Evolutionary conservation across 129 eudicot genomes (phyloP).

Genomic region (Pittosporum tobira): DNA sequence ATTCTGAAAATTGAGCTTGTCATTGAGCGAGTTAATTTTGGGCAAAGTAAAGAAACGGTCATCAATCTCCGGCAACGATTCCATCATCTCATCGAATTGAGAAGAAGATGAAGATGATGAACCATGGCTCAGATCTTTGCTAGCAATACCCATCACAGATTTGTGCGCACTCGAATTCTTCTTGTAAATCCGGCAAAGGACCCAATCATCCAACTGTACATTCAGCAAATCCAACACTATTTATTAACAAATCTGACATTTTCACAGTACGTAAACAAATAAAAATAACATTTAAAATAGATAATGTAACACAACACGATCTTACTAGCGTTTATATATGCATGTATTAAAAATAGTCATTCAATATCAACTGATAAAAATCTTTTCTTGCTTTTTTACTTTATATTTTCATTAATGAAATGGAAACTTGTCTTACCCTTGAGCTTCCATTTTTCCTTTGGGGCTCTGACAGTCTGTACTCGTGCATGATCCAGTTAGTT

Average conservation of each 20-base stretch:
- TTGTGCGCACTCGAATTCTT: slow-evolving; percentile 74
- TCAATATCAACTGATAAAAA: too few species aligned
- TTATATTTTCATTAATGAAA: too few species aligned
- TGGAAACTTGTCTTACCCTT: slow-evolving; percentile 28
- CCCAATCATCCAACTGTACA: slow-evolving; percentile 90
- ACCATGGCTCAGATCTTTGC: slow-evolving; percentile 66
- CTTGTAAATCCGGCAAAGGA: slow-evolving; percentile 85
- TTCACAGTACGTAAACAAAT: too few species aligned
- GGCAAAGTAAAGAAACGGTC: slow-evolving; percentile 51
- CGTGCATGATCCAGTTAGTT: slow-evolving; percentile 98
- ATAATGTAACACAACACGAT: too few species aligned
- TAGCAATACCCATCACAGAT: slow-evolving; percentile 16
- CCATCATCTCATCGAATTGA: slow-evolving; percentile 70
- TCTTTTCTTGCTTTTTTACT: too few species aligned
- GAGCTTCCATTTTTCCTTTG: slow-evolving; percentile 48
- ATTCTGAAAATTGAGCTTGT: slow-evolving; percentile 44
- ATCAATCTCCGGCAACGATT: slow-evolving; percentile 54
- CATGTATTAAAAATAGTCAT: too few species aligned
- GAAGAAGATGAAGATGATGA: slow-evolving; percentile 70
- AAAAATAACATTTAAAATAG: too few species aligned
- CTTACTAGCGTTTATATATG: too few species aligned
- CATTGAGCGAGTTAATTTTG: slow-evolving; percentile 42
- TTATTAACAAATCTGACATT: not conserved
- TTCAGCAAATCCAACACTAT: not conserved
- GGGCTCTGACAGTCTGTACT: slow-evolving; percentile 66